Percentiles rank a stretch among this genome's conserved stretches.
phyloP scores from a whole-genome alignment of 163 green algal species.

The Chloroidium sp. region DNA sequence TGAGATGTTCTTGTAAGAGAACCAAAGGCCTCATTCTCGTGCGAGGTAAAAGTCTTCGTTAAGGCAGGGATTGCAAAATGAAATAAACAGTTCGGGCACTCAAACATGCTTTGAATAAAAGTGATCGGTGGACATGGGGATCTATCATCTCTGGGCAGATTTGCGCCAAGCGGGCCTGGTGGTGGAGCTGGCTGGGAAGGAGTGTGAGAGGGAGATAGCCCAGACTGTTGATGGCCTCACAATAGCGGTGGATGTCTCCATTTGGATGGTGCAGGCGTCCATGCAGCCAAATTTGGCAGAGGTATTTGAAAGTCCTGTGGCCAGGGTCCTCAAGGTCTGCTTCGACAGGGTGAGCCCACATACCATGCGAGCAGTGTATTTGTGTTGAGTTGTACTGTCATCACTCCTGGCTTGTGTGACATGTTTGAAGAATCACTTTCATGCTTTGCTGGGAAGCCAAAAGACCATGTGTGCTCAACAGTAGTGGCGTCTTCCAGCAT shows the following conservation, averaged over 20 bases:
- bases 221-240: constrained; percentile 12
- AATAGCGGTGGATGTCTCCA: constrained; percentile 34
- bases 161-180: constrained; percentile 14
- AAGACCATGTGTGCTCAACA: too few relatives aligned
- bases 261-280: constrained; percentile 36
- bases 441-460: too few relatives aligned
- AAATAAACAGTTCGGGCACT: too few relatives aligned
- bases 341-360: constrained; percentile 32
- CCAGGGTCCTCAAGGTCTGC: constrained; percentile 26
- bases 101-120: too few relatives aligned
- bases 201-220: neutral
- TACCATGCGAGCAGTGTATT: neutral
- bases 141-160: constrained; percentile 21
- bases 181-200: neutral
- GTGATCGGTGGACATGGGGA: constrained; percentile 13
- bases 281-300: constrained; percentile 23
- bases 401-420: too few relatives aligned
- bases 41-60: too few relatives aligned
- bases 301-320: constrained; percentile 12
- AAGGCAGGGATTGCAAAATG: too few relatives aligned
- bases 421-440: too few relatives aligned
- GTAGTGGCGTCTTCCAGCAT: too few relatives aligned
- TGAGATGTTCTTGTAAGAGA: too few relatives aligned
- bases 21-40: too few relatives aligned
- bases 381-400: neutral